These are phyloP conservation scores for Castanopsis chinensis DNA, from an alignment of 306 rosid genomes.

Conservation along the genomic window DNA sequence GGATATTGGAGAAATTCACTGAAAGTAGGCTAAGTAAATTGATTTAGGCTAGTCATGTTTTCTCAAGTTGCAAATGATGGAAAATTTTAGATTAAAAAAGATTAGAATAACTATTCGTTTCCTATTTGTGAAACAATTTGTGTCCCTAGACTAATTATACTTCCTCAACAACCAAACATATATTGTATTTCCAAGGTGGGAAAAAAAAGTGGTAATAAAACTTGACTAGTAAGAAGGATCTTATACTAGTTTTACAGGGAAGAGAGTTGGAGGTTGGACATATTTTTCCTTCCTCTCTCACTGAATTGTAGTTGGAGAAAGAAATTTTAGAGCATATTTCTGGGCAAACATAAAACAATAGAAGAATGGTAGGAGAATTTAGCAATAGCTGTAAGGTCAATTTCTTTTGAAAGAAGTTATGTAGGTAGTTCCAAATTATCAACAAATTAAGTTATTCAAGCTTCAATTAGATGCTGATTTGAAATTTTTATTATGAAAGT, in stretches of 20 bases:
- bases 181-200: background rate
- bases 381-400: background rate
- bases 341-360: no score
- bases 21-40: background rate
- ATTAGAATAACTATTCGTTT: background rate
- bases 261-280: constrained; percentile 27
- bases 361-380: background rate
- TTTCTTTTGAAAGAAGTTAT: background rate
- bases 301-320: background rate
- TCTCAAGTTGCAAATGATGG: background rate
- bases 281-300: background rate
- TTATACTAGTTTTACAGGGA: constrained; percentile 1
- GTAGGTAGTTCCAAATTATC: background rate
- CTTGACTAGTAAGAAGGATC: constrained; percentile 2
- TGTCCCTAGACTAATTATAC: background rate
- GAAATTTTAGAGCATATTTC: background rate
- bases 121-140: background rate
- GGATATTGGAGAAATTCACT: background rate
- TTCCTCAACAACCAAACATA: constrained; percentile 4
- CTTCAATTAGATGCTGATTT: background rate
- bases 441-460: background rate
- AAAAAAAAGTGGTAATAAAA: constrained; percentile 8
- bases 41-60: background rate
- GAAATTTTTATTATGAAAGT: background rate
- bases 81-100: background rate